Base-by-base conservation (phyloP, 495 filamentous ascomycete genomes). In the Hyaloscypha finlandica region DNA sequence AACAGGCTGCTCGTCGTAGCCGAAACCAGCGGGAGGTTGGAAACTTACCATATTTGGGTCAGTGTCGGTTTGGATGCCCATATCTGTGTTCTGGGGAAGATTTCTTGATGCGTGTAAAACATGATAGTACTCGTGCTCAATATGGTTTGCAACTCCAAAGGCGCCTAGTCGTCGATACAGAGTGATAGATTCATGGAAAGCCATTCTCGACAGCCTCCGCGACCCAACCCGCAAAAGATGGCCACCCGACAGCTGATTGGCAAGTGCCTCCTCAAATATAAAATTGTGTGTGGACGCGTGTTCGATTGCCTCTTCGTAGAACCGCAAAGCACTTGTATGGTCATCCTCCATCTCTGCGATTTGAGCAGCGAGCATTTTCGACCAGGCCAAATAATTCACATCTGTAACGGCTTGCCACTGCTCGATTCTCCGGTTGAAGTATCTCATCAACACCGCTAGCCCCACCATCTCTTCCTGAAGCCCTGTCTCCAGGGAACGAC, bases 301-400 rank as follows among this genome's bases (percentile, higher is more conserved):
- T 70, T 96, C 91, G 51, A 92, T 82, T 19, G 89, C 88, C 63
- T 86, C 81, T 76, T 97, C 93, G 69, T 92, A 95, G 19, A 81
- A 77, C 54, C 77, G 79, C 48, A 93, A 85, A 12, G 89, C 83
- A n/a, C 77, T 76, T 4, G 84, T 85, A 67, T 90, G 85, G 58
- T 89, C 79, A 55, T 82, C 82, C 30, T 77, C 79, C 64, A 92
- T 78, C 71, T 96, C 92, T 19, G 80, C 80, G 19, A 93, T 75
- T 65, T 92, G 84, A 6, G 91, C 93, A 53, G 91, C 88, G 3
- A 97, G 78, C 25, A 92, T 75, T 66, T 88, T 84, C 6, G 88
- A 86, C 90, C 90, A 95, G 70, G 88, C 82, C 32, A 88, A 77
- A 73, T 95, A 96, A 73, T 96, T 97, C 59, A 91, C 86, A 72